Base-by-base conservation (phyloP, 305 asterid genomes). In the Fraxinus ornus region DNA sequence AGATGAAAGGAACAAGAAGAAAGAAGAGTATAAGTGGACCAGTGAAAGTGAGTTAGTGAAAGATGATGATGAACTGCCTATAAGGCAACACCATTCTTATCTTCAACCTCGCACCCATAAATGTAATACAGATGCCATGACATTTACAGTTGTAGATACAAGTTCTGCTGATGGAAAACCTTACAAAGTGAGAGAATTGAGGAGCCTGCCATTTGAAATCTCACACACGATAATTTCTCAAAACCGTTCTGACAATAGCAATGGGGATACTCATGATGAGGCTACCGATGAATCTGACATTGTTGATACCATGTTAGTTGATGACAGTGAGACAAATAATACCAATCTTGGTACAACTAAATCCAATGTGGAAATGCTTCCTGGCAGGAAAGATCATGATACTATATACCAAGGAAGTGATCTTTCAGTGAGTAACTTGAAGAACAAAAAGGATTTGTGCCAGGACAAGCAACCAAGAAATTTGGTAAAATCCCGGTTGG, bases 61-160 rank as follows among this genome's bases (percentile, higher is more conserved):
- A 35, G 92, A 89, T 60, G 91, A 86, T 57, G 87, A 88, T 19
- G 88, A 86, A 57, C 77, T 37, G 33, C 90, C 94, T 32, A 68
- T 83, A 33, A 82, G 83, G 81, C 89, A 87, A 77, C 82, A 89
- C 8, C 89, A 77, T 36, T 82, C 49, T 52, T 95, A 92, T 86
- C 91, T 92, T 82, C 98, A 94, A 86, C 97, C 98, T 26, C 90
- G 92, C 79, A 89, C 92, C 19, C 89, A 92, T 37, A 87, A 81
- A 41, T 91, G 92, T 19, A 52, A 36, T 30, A 41, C 71, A 52
- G 88, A 55, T 62, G 88, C 36, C 52, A 84, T 90, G 83, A 91
- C 87, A 80, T 90, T 93, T 87, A 90, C 92, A 0, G 86, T 92
- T 22, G 92, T 93, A 57, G 98, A 95, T 87, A 87, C 98, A 37